Evolutionary conservation across 306 rosid genomes (phyloP).

Genomic region (Malus fusca): DNA sequence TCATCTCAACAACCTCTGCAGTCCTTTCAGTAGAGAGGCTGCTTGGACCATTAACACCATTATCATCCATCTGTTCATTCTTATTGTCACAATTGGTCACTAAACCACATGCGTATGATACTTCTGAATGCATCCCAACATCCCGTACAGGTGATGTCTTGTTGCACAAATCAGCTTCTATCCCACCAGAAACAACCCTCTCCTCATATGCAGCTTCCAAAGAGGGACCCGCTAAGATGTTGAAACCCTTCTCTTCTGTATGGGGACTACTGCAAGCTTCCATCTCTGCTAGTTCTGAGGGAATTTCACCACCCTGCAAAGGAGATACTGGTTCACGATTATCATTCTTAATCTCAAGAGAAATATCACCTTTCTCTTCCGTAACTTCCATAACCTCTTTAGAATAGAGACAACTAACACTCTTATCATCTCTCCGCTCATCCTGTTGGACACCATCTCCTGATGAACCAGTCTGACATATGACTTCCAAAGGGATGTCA

Average conservation of each 20-base stretch:
- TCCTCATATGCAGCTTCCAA: conserved; percentile 23
- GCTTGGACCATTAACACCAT: conserved; percentile 21
- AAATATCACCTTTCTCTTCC: conserved; percentile 17
- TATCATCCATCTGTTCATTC: conserved; percentile 27
- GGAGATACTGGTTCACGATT: conserved; percentile 21
- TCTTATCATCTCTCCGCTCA: conserved; percentile 31
- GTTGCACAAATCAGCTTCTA: conserved; percentile 31
- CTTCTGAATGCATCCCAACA: conserved; percentile 30
- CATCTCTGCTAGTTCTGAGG: conserved; percentile 21
- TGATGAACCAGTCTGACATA: conserved; percentile 14
- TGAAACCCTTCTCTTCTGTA: conserved; percentile 29
- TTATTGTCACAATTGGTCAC: conserved; percentile 20
- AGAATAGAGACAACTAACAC: conserved; percentile 7
- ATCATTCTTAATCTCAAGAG: conserved; percentile 20
- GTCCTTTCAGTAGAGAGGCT: conserved; percentile 31
- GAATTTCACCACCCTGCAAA: conserved; percentile 25
- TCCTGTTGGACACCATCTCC: conserved; percentile 26
- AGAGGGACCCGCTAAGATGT: conserved; percentile 23
- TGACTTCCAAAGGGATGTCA: conserved; percentile 18
- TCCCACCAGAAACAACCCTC: conserved; percentile 26
- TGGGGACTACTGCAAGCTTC: conserved; percentile 28
- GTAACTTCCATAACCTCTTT: conserved; percentile 14
- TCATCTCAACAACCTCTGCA: conserved; percentile 29
- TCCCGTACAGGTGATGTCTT: conserved; percentile 23
- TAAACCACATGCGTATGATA: conserved; percentile 17